Evolutionary conservation across 1,284 basidiomycete species (phyloP).

Genomic region (Heterobasidion annosum): DNA sequence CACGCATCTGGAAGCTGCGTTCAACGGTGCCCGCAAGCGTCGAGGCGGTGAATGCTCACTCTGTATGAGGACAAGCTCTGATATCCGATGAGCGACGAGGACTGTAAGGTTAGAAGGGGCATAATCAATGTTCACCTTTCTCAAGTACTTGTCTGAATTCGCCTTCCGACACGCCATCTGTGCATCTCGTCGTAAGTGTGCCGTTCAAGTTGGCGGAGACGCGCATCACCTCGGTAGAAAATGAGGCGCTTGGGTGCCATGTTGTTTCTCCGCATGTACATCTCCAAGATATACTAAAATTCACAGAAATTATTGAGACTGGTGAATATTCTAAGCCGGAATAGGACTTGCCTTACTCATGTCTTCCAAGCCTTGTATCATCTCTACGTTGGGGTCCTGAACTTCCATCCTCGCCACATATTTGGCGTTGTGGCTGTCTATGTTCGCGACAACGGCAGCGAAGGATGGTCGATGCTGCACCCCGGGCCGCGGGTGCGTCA

Average conservation of each 20-base stretch:
- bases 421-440: constrained; percentile 54
- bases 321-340: background rate
- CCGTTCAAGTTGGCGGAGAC: too few species aligned
- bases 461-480: constrained; percentile 64
- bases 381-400: constrained; percentile 59
- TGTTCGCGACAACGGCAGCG: constrained; percentile 62
- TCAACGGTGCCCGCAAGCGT: background rate
- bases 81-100: constrained; percentile 24
- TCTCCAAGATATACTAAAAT: constrained; percentile 36
- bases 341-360: constrained; percentile 41
- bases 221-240: constrained; percentile 28
- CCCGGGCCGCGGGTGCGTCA: constrained; percentile 71
- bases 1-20: constrained; percentile 40
- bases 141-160: too few species aligned
- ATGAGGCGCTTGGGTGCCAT: constrained; percentile 53
- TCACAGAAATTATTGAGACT: background rate
- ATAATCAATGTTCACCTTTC: too few species aligned
- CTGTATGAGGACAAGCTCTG: constrained; percentile 29
- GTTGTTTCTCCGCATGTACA: constrained; percentile 43
- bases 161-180: too few species aligned
- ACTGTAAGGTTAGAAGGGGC: constrained; percentile 12
- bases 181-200: too few species aligned
- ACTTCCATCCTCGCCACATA: constrained; percentile 46
- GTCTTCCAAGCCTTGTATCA: constrained; percentile 58
- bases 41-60: background rate